Conservation (phyloP, 2,329 filamentous ascomycete species). For the Pseudocercospora musae region DNA sequence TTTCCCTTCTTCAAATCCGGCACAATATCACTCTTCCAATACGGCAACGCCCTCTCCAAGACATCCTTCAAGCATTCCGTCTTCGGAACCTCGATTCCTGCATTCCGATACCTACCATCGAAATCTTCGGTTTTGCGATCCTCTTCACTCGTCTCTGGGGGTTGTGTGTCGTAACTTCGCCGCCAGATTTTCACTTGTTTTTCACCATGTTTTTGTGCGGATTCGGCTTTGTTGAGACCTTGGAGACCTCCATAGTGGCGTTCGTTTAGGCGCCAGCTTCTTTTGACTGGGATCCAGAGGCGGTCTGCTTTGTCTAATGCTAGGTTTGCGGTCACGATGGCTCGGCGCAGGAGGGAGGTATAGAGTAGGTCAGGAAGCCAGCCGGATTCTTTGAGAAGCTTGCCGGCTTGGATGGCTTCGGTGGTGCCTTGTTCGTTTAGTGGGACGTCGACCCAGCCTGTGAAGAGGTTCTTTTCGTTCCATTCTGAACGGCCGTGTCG, state of each 20-base stretch:
- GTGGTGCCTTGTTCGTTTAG: constrained; percentile 12
- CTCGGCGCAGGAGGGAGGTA: constrained; percentile 13
- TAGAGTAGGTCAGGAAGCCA: constrained; percentile 15
- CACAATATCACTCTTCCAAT: constrained; percentile 12
- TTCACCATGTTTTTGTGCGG: constrained; percentile 10
- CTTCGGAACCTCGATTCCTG: constrained; percentile 7
- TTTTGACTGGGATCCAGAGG: constrained; percentile 11
- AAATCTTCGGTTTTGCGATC: constrained; percentile 10
- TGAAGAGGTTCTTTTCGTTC: constrained; percentile 21
- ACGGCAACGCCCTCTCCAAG: constrained; percentile 11
- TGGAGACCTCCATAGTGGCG: constrained; percentile 16
- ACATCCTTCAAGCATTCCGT: constrained; percentile 18
- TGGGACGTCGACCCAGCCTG: constrained; percentile 21
- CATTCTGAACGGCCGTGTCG: constrained; percentile 18
- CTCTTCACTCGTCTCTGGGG: constrained; percentile 8
- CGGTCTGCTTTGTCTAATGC: constrained; percentile 10
- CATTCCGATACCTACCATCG: constrained; percentile 9
- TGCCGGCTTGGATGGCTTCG: constrained; percentile 16
- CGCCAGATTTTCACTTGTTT: constrained; percentile 14
- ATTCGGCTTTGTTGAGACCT: constrained; percentile 12
- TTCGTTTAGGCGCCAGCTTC: constrained; percentile 13
- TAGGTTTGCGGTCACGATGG: constrained; percentile 12
- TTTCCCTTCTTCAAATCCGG: constrained; percentile 6
- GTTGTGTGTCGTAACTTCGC: constrained; percentile 3
- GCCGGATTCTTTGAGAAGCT: constrained; percentile 8